Conservation (phyloP, 2,329 filamentous ascomycete genomes). For the Fusarium miscanthi region DNA sequence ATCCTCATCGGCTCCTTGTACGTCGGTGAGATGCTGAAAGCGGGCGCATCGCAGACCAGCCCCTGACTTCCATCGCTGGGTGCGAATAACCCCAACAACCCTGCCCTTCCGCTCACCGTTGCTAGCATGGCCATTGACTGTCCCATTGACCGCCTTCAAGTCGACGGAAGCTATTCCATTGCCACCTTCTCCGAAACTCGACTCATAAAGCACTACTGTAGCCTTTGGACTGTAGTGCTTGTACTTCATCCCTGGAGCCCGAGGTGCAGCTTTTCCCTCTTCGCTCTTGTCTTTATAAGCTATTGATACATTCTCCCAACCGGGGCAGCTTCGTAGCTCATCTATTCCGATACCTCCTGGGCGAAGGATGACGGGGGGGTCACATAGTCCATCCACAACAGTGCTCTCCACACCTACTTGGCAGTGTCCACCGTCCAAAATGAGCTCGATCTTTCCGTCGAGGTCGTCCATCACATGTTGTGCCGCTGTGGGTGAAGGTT, state of each 20-base stretch:
- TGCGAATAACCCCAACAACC: slow-evolving; percentile 66
- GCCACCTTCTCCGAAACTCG: slow-evolving; percentile 51
- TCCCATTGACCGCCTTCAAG: slow-evolving; percentile 41
- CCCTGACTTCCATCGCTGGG: slow-evolving; percentile 62
- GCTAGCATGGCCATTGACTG: slow-evolving; percentile 39
- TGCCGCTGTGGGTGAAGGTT: slow-evolving; percentile 90
- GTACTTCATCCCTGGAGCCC: slow-evolving; percentile 98
- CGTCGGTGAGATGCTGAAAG: slow-evolving; percentile 37
- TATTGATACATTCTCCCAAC: slow-evolving; percentile 82
- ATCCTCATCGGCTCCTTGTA: slow-evolving; percentile 40
- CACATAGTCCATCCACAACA: slow-evolving; percentile 88
- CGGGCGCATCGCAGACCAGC: slow-evolving; percentile 53
- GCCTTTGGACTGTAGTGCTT: slow-evolving; percentile 96
- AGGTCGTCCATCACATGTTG: slow-evolving; percentile 91
- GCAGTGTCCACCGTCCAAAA: slow-evolving; percentile 89
- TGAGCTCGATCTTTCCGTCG: slow-evolving; percentile 81
- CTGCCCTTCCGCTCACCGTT: slow-evolving; percentile 32
- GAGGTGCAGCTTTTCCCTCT: slow-evolving; percentile 72
- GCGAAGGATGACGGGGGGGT: slow-evolving; percentile 83
- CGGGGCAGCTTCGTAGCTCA: slow-evolving; percentile 75
- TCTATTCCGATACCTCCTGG: slow-evolving; percentile 90
- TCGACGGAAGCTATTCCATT: slow-evolving; percentile 54
- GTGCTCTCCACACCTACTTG: slow-evolving; percentile 95
- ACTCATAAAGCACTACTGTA: slow-evolving; percentile 83
- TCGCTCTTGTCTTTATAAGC: slow-evolving; percentile 84